phyloP scores from a whole-genome alignment of 768 basidiomycete species.

The Phlegmacium glaucopus region DNA sequence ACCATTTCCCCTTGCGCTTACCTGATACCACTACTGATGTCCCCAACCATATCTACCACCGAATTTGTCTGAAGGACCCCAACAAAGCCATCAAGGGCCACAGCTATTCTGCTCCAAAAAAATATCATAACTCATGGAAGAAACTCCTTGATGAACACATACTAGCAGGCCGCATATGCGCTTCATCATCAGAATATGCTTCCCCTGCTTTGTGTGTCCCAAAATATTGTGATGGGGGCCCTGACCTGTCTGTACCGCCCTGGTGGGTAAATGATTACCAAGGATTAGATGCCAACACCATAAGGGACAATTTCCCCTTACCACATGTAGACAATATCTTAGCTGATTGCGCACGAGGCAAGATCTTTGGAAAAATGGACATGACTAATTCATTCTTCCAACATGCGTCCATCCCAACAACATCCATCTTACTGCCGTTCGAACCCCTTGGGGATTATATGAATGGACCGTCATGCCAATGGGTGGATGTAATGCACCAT shows the following conservation, averaged over 20 bases:
- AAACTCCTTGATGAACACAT: constrained; percentile 29
- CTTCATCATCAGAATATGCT: constrained; percentile 23
- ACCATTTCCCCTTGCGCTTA: constrained; percentile 16
- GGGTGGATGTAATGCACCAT: too few relatives aligned
- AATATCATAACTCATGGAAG: constrained; percentile 29
- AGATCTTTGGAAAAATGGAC: too few relatives aligned
- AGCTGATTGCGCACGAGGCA: too few relatives aligned
- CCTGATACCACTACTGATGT: constrained; percentile 7
- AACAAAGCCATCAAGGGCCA: constrained; percentile 11
- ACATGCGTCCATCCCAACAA: too few relatives aligned
- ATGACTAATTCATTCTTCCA: too few relatives aligned
- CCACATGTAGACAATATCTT: constrained; percentile 2
- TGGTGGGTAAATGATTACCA: too few relatives aligned
- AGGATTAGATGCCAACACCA: too few relatives aligned
- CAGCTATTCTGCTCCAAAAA: constrained; percentile 25
- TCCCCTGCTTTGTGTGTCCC: constrained; percentile 29
- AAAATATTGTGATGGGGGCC: constrained; percentile 9
- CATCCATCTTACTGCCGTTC: too few relatives aligned
- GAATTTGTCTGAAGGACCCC: constrained; percentile 22
- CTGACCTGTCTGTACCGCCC: background rate
- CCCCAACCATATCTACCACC: constrained; percentile 5
- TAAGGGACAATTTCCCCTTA: too few relatives aligned
- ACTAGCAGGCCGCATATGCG: constrained; percentile 20
- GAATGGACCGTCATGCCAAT: too few relatives aligned
- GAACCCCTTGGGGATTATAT: too few relatives aligned